A percentile compares a stretch with the other conserved stretches of the same genome.
These are phyloP conservation scores for Fagus crenata DNA, from an alignment of 306 rosid genomes.

Conservation along the genomic window DNA sequence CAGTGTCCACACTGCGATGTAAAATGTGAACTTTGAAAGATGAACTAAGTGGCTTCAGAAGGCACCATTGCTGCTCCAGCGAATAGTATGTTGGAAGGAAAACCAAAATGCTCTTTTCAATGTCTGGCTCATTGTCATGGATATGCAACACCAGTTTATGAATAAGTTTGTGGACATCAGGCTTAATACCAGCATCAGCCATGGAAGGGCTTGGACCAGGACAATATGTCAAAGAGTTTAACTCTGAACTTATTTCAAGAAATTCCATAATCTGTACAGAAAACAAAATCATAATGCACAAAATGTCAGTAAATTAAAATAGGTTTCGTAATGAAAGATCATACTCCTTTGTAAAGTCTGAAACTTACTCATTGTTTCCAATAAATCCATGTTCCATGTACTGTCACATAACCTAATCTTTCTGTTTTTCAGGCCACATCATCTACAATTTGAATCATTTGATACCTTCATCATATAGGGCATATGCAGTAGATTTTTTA, in stretches of 20 bases:
- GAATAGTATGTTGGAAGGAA: slow-evolving; percentile 89
- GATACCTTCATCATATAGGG: neutral
- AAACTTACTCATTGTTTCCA: neutral
- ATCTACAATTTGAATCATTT: neutral
- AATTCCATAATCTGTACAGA: slow-evolving; percentile 49
- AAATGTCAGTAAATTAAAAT: neutral
- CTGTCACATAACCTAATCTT: neutral
- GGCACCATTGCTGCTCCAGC: slow-evolving; percentile 77
- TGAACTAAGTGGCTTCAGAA: slow-evolving; percentile 62
- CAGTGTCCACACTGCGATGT: slow-evolving; percentile 87
- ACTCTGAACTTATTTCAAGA: slow-evolving; percentile 51
- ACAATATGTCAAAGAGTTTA: slow-evolving; percentile 36
- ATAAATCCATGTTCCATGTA: neutral
- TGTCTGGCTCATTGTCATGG: slow-evolving; percentile 70
- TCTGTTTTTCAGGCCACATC: neutral
- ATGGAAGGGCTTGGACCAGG: slow-evolving; percentile 41
- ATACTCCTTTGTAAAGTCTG: neutral
- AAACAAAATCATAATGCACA: slow-evolving; percentile 24
- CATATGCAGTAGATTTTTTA: neutral
- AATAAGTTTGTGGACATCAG: slow-evolving; percentile 61
- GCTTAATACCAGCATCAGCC: slow-evolving; percentile 40
- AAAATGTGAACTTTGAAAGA: slow-evolving; percentile 73
- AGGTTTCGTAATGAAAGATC: neutral
- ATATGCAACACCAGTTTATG: slow-evolving; percentile 72
- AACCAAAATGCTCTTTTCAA: slow-evolving; percentile 83